Base-by-base conservation (phyloP, 306 rosid species). In the Begonia peltatifolia region DNA sequence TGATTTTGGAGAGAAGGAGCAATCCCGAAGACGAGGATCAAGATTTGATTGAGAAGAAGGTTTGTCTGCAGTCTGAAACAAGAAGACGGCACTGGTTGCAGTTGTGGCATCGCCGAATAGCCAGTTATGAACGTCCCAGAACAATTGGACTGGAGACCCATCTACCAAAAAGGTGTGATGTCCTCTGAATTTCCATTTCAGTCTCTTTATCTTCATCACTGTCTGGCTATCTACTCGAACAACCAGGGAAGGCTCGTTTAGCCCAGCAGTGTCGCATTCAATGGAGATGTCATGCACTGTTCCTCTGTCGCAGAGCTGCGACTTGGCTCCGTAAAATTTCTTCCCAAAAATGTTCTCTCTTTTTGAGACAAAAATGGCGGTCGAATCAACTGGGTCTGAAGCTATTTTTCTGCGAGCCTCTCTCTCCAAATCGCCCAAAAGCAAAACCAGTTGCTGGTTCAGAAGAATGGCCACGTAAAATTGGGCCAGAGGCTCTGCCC, bases 71-170 rank as follows among this genome's bases (percentile, higher is more conserved):
- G 90, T 84, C 70, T 82, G 93, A 66, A 89, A 89, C 94, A 89
- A 76, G 69, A 89, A 89, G 54, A 84, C 93, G 12, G 93, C 93
- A 68, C 74, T 74, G 25, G 84, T 81, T 71, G 69, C 58, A 6
- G 81, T 5, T 30, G 38, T 7, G 9, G 38, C 56, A 60, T 65
- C 77, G 15, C 97, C 93, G 72, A 82, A 89, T 10, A 84, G 79
- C 97, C 95, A 89, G 63, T 80, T 72, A 72, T 84, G 90, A 14
- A 84, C 95, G 74, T 89, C 96, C 96, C 94, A 88, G 12, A 79
- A 81, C 54, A 88, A 94, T 71, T 84, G 74, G 42, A 88, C 81
- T 1, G 80, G 84, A 46, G 84, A 42, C 14, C 93, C 96, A 70
- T 84, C 93, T 50, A 88, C 86, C 64, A 77, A 47, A 71, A 88